phyloP scores from a whole-genome alignment of 1,139 yeast genomes.

The Pichia sp. region DNA sequence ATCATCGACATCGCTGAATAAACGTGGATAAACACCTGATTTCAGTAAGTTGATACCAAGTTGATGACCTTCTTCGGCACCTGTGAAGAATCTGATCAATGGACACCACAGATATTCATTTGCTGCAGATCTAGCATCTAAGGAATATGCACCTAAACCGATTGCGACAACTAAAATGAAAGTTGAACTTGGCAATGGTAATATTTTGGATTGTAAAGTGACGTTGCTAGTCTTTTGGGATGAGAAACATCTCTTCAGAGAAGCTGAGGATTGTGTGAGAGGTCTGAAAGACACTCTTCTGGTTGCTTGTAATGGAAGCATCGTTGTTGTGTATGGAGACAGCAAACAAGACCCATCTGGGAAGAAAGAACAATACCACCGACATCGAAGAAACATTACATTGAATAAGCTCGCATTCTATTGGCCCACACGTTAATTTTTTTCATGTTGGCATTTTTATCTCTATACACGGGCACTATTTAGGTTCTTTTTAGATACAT shows the following conservation, averaged over 20 bases:
- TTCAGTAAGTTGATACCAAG: slow-evolving; percentile 72
- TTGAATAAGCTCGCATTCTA: no score
- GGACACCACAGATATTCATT: slow-evolving; percentile 86
- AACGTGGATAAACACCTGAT: slow-evolving; percentile 63
- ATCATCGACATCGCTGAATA: slow-evolving; percentile 55
- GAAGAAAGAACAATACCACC: no score
- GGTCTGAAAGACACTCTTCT: slow-evolving; percentile 1
- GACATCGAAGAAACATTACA: no score
- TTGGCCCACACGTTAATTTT: no score
- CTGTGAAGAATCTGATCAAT: slow-evolving; percentile 62
- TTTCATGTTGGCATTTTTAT: no score
- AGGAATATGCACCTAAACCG: slow-evolving; percentile 31
- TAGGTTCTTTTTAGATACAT: background rate
- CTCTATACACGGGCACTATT: no score
- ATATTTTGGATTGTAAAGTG: slow-evolving; percentile 15
- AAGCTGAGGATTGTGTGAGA: background rate
- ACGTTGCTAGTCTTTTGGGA: background rate
- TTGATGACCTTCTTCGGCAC: slow-evolving; percentile 83
- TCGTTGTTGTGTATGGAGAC: background rate
- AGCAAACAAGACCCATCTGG: no score
- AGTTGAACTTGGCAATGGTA: slow-evolving; percentile 23
- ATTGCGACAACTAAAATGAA: slow-evolving; percentile 26
- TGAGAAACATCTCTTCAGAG: slow-evolving; percentile 2
- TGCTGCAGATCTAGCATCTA: slow-evolving; percentile 79
- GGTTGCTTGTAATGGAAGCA: background rate